Evolutionary conservation across 495 filamentous ascomycete species (phyloP), one percentile per base, ranked within the genome.

Genomic region (Ascodesmis nigricans): DNA sequence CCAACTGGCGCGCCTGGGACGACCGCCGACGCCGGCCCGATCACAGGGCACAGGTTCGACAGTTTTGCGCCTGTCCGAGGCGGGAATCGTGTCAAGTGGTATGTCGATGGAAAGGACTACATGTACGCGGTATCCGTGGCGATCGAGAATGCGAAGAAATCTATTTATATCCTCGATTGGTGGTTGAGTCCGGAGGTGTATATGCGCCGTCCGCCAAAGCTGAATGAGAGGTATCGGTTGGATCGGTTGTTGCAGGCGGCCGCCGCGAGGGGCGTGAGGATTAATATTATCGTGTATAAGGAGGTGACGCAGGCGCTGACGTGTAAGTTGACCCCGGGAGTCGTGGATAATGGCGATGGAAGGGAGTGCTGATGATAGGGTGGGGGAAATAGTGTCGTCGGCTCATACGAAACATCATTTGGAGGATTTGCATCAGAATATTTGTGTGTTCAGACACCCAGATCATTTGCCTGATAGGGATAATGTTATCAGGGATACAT

Each of bases 281-380:
- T 95, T 40, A 78, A 87, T 43, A 65, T 95, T 30, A 84, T 92
- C 34, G 81, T 95, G 10, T 95, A 95, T 59, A 95, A 95, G 58
- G 84, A 95, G 57, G 82, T 80, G 9, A 70, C 75, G 1, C 73
- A 81, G 46, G 78, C 81, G 9, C 57, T 93, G 38, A 84, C 80
- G 13, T 63, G 80, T 87, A 68, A 63, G 78, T 69, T n/a, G n/a
- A n/a, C n/a, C n/a, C n/a, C n/a, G n/a, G n/a, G n/a, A n/a, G n/a
- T n/a, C n/a, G n/a, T n/a, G n/a, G n/a, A n/a, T n/a, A n/a, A n/a
- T n/a, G n/a, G n/a, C n/a, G n/a, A n/a, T n/a, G n/a, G n/a, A n/a
- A n/a, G n/a, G n/a, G n/a, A n/a, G n/a, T n/a, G n/a, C n/a, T n/a
- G n/a, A n/a, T n/a, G n/a, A n/a, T n/a, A n/a, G n/a, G n/a, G n/a